Evolutionary conservation across 2,329 filamentous ascomycete species (phyloP).

Genomic region (Fusarium aywerte): DNA sequence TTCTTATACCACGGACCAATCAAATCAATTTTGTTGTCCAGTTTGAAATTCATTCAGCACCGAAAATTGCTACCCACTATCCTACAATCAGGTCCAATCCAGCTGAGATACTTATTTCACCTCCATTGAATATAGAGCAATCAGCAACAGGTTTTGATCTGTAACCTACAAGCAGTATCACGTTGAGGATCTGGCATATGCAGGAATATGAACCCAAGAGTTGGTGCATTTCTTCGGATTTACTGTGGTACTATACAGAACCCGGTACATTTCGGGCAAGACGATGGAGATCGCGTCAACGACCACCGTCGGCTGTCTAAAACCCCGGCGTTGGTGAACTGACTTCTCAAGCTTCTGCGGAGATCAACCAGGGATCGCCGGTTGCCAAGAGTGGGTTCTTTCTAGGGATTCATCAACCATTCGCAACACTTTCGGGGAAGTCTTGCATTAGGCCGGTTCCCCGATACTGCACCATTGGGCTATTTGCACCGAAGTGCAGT

Average conservation of each 20-base stretch:
- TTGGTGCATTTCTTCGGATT: no score
- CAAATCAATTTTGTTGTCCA: no score
- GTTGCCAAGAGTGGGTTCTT: background rate
- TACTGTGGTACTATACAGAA: background rate
- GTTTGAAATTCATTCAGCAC: no score
- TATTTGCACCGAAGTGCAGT: background rate
- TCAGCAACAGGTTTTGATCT: no score
- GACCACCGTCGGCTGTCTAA: background rate
- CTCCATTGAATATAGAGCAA: background rate
- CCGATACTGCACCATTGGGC: background rate
- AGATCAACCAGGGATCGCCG: background rate
- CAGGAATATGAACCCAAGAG: no score
- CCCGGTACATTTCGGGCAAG: background rate
- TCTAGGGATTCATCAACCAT: background rate
- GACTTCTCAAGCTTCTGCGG: background rate
- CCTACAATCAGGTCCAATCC: no score
- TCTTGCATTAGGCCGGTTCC: background rate
- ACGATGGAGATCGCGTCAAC: background rate
- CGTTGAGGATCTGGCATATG: no score
- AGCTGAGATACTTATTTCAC: no score
- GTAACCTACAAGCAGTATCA: no score
- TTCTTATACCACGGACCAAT: no score
- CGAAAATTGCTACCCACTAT: no score
- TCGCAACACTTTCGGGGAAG: background rate
- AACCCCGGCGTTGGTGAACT: background rate